These are phyloP conservation scores for Rhizodiscina lignyota DNA, from an alignment of 495 filamentous ascomycete genomes.

Conservation along the genomic window DNA sequence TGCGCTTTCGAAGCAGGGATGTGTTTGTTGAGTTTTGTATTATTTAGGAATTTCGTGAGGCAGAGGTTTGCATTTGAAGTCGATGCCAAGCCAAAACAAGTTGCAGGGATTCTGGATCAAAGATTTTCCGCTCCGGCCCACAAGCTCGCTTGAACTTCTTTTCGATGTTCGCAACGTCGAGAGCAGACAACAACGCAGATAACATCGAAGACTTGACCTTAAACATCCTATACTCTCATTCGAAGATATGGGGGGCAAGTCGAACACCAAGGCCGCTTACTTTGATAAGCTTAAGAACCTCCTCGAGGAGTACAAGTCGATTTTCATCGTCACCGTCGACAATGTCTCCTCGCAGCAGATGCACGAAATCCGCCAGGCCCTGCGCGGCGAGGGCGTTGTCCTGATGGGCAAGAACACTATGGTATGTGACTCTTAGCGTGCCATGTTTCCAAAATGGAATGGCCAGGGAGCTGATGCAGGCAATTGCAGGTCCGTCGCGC, in stretches of 20 bases:
- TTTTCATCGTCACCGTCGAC: slow-evolving; percentile 78
- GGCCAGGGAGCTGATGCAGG: no score
- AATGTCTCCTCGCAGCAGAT: slow-evolving; percentile 93
- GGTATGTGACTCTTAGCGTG: slow-evolving; percentile 46
- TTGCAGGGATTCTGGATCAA: no score
- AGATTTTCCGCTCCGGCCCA: no score
- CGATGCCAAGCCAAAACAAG: no score
- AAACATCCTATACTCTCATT: slow-evolving; percentile 20
- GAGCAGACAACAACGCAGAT: no score
- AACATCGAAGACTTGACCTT: slow-evolving; percentile 12
- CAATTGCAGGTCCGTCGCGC: slow-evolving; percentile 84
- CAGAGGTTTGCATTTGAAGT: no score
- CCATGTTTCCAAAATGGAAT: no score
- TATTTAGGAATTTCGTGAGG: no score
- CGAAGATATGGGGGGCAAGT: slow-evolving; percentile 99
- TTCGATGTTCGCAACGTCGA: no score
- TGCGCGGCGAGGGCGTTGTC: slow-evolving; percentile 80
- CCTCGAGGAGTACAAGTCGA: slow-evolving; percentile 77
- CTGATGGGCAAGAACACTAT: slow-evolving; percentile 99
- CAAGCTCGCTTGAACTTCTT: no score
- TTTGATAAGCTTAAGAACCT: slow-evolving; percentile 96
- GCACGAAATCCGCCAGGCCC: slow-evolving; percentile 92
- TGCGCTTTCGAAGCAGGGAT: no score
- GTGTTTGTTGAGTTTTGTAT: no score
- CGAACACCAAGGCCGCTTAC: slow-evolving; percentile 85